Conservation (phyloP, 768 basidiomycete species). For the Termitomyces sp. region DNA sequence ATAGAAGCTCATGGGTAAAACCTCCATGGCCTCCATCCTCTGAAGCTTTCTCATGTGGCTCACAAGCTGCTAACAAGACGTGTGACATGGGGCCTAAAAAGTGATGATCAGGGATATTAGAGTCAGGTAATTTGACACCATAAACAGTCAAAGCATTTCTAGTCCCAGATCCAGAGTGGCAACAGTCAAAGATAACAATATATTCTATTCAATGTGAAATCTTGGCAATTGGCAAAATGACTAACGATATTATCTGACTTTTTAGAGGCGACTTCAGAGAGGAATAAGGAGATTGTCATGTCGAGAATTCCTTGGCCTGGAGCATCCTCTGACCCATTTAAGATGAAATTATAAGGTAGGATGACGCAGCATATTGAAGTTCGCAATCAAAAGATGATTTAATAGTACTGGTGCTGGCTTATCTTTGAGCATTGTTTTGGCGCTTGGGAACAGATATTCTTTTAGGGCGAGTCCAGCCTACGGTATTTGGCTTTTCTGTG, state of each 20-base stretch:
- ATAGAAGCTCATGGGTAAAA: conserved; percentile 2
- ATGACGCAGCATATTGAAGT: no score
- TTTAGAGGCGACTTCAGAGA: neutral
- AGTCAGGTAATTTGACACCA: neutral
- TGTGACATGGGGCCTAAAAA: neutral
- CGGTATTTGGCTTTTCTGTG: no score
- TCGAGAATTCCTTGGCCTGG: conserved; percentile 2
- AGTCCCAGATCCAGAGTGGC: neutral
- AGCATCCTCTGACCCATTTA: neutral
- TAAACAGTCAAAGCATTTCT: neutral
- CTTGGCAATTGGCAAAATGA: neutral
- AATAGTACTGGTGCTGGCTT: no score
- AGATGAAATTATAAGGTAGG: conserved; percentile 3
- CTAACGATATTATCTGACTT: conserved; percentile 11
- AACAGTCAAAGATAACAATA: conserved; percentile 11
- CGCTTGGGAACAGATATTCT: no score
- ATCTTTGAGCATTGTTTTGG: no score
- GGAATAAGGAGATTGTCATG: neutral
- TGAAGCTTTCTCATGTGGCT: neutral
- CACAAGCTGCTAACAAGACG: conserved; percentile 11
- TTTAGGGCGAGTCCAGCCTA: no score
- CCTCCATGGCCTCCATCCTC: neutral
- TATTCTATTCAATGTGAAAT: neutral
- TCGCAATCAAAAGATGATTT: no score
- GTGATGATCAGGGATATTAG: neutral